Conservation (phyloP, 176 grass and related monocot genomes). For the Oryza meyeriana region DNA sequence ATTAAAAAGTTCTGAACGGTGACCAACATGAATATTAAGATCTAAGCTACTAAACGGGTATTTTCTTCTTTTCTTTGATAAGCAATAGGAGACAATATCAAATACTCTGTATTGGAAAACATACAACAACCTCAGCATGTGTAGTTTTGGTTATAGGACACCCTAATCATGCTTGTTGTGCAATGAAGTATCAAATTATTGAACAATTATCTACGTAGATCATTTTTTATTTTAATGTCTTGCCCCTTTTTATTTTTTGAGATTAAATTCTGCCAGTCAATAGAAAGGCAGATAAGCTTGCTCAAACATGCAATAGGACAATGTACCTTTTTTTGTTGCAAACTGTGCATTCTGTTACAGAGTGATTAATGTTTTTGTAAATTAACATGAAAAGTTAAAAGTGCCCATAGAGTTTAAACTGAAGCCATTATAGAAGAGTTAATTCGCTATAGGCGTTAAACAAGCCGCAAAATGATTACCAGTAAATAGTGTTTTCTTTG, state of each 20-base stretch:
- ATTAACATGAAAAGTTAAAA: conserved; percentile 6
- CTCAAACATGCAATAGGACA: neutral
- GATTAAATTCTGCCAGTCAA: neutral
- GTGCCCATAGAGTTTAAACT: conserved; percentile 3
- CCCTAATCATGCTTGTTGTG: neutral
- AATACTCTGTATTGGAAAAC: neutral
- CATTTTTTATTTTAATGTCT: conserved; percentile 5
- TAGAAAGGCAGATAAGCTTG: neutral
- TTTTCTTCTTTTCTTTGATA: conserved; percentile 14
- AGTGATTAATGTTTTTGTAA: neutral
- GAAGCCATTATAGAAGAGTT: neutral
- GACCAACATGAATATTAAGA: neutral
- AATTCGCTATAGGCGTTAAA: neutral
- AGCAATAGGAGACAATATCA: conserved; percentile 16
- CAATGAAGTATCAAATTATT: neutral
- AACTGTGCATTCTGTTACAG: conserved; percentile 19
- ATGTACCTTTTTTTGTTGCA: neutral
- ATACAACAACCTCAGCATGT: neutral
- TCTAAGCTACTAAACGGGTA: neutral
- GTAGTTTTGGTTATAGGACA: neutral
- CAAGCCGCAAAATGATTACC: conserved; percentile 41
- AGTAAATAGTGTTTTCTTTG: conserved; percentile 85
- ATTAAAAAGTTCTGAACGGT: conserved; percentile 3
- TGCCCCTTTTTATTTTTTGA: neutral
- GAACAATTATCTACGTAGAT: neutral